phyloP scores from a whole-genome alignment of 2,329 filamentous ascomycete species.

The Ceratocystis cubensis region DNA sequence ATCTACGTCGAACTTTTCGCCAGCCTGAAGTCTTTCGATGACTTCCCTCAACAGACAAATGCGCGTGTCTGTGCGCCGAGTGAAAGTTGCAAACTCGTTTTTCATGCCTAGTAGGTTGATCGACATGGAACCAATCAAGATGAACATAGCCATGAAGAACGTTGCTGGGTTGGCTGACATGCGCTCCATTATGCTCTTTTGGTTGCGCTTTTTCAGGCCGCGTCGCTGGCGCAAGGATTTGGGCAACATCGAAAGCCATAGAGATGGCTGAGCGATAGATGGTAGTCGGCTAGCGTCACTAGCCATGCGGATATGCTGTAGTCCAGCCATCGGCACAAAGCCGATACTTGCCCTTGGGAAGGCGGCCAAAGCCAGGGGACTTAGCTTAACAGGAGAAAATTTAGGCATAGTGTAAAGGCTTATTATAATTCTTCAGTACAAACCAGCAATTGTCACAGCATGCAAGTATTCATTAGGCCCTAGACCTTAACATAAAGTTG shows the following conservation, averaged over 20 bases:
- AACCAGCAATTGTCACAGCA: too few relatives aligned
- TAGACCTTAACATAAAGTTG: background rate
- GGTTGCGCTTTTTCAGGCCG: background rate
- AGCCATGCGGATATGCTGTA: background rate
- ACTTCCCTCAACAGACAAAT: slow-evolving; percentile 66
- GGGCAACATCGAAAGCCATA: slow-evolving; percentile 60
- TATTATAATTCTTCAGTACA: background rate
- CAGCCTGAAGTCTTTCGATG: slow-evolving; percentile 54
- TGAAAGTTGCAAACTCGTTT: slow-evolving; percentile 60
- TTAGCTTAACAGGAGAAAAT: background rate
- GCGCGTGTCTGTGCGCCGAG: slow-evolving; percentile 64
- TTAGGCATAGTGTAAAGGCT: background rate
- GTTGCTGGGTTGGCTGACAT: slow-evolving; percentile 54
- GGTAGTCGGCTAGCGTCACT: slow-evolving; percentile 32
- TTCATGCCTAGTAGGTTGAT: slow-evolving; percentile 81
- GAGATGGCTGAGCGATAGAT: slow-evolving; percentile 43
- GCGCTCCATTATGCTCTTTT: slow-evolving; percentile 24
- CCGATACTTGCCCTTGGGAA: background rate
- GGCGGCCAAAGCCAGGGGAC: background rate
- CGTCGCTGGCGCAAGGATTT: slow-evolving; percentile 42
- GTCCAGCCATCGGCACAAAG: background rate
- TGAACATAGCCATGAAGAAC: slow-evolving; percentile 69
- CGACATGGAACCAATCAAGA: slow-evolving; percentile 86
- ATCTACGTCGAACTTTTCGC: slow-evolving; percentile 76
- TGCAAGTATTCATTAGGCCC: too few relatives aligned